Evolutionary conservation across 1,284 basidiomycete genomes (phyloP), one percentile per base, ranked within the genome.

Genomic region (Cutaneotrichosporon mucoides): DNA sequence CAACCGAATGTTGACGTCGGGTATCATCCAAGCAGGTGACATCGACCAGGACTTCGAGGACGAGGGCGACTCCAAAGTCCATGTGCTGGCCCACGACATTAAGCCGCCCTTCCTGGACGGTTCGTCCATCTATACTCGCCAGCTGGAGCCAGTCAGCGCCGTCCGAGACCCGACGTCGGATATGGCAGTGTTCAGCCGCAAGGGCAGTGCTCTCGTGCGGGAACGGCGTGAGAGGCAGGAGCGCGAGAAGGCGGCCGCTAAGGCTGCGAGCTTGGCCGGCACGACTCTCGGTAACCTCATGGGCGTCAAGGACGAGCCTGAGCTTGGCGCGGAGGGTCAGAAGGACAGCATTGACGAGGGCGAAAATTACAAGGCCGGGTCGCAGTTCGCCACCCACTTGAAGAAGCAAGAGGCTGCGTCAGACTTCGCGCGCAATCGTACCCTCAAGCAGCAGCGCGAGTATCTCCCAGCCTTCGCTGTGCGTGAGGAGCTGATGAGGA

Each of bases 21-120:
- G 96, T 70, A 88, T 98, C 12, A 90, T 90, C 1, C 90, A 90
- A 5, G 86, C 90, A 37, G 88, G 86, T 63, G 83, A 86, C 10
- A 83, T 99, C 46, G 93, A 99, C 73, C 82, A 83, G 33, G 96
- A 77, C 85, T 92, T 82, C 86, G 92, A 96, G 69, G 93, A 95
- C 71, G 92, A 95, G 67, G 88, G 89, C 0, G 96, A 98, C 76
- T 92, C 89, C 0, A 89, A 92, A 0, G 94, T 99, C 0, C 96
- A 99, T 73, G 89, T 99, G 45, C 88, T 99, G 77, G 90, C 97
- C 0, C 96, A 99, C 70, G 90, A 98, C 74, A 84, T 99, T 55
- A 96, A 96, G 68, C 96, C 96, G 0, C 96, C 96, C 0, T 99
- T 99, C 82, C 82, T 99, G 58, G 95, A 99, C 69, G 96, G 96